Percentiles rank a stretch among this genome's conserved stretches.
Conservation (phyloP, 257 asterid genomes). For the Linderniella brevidens region DNA sequence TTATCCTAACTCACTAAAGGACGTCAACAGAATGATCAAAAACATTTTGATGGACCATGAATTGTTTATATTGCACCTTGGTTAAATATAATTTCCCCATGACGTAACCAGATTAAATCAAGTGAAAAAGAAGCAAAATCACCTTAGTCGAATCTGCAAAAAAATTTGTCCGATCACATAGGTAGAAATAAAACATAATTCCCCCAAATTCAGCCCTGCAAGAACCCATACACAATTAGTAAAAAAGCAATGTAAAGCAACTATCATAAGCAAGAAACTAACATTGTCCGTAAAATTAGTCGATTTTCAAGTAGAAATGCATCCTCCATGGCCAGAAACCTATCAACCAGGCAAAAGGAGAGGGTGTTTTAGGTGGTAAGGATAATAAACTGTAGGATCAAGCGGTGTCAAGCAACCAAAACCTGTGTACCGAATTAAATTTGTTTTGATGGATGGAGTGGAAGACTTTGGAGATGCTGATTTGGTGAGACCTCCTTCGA, state of each 20-base stretch:
- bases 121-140: conserved; percentile 8
- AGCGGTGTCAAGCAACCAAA: neutral
- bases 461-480: conserved; percentile 45
- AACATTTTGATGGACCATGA: too few species aligned
- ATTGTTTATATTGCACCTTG: too few species aligned
- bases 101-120: too few species aligned
- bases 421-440: conserved; percentile 46
- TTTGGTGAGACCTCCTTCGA: conserved; percentile 82
- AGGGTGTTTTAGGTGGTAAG: conserved; percentile 7
- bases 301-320: conserved; percentile 41
- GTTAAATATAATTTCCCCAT: too few species aligned
- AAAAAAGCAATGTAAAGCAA: conserved; percentile 6
- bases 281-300: conserved; percentile 36
- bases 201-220: conserved; percentile 90
- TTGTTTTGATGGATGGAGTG: conserved; percentile 48
- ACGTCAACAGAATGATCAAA: too few species aligned
- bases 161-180: conserved; percentile 76
- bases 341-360: conserved; percentile 8
- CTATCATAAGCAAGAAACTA: conserved; percentile 13
- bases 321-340: conserved; percentile 38
- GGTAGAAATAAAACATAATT: conserved; percentile 63
- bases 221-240: conserved; percentile 10
- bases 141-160: conserved; percentile 88
- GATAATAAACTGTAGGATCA: neutral
- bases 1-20: too few species aligned